These are phyloP conservation scores for Fusarium abutilonis DNA, from an alignment of 2,329 filamentous ascomycete genomes.

Conservation along the genomic window DNA sequence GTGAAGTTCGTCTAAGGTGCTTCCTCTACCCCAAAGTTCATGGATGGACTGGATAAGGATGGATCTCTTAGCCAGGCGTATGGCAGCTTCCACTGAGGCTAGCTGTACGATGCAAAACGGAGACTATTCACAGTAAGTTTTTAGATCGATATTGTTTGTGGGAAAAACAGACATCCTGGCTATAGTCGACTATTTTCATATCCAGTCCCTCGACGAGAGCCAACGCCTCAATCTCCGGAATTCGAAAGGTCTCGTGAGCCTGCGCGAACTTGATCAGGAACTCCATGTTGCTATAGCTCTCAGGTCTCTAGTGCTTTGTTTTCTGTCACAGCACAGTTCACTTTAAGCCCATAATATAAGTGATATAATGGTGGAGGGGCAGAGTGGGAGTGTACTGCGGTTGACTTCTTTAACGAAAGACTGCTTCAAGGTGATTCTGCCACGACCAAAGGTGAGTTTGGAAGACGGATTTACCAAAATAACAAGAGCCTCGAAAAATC, in stretches of 20 bases:
- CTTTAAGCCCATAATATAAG: constrained; percentile 8
- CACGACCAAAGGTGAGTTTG: neutral
- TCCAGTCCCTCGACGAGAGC: constrained; percentile 73
- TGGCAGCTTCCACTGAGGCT: constrained; percentile 70
- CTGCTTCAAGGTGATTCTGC: neutral
- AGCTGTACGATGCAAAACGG: constrained; percentile 85
- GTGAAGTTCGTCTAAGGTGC: constrained; percentile 75
- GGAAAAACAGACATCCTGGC: constrained; percentile 70
- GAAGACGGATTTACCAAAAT: neutral
- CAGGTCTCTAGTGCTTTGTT: neutral
- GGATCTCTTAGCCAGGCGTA: constrained; percentile 75
- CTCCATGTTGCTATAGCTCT: constrained; percentile 61
- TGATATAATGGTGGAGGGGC: constrained; percentile 19
- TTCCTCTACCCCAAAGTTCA: constrained; percentile 85
- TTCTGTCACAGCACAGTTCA: constrained; percentile 5
- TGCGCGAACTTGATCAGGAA: constrained; percentile 92
- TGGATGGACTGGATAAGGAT: constrained; percentile 86
- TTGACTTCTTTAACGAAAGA: neutral
- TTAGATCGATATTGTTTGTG: constrained; percentile 17
- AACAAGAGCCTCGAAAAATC: neutral
- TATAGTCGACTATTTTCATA: constrained; percentile 79
- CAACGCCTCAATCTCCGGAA: constrained; percentile 83
- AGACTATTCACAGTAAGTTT: constrained; percentile 64
- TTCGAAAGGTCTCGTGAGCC: constrained; percentile 88
- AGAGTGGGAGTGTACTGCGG: neutral